Conservation (phyloP, 2,329 filamentous ascomycete genomes). For the Monascus ruber region DNA sequence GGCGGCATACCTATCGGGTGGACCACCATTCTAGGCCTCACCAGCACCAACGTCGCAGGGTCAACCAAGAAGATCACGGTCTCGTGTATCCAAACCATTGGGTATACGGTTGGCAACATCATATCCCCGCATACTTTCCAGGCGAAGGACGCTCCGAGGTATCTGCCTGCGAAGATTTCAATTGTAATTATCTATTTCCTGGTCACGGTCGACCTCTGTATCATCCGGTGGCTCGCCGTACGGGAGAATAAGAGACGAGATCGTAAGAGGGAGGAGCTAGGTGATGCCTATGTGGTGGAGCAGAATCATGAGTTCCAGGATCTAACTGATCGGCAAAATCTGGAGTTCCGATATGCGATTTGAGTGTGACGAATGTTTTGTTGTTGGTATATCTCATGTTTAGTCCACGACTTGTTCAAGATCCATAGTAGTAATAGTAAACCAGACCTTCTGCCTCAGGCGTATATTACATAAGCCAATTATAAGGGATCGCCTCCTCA, state of each 20-base stretch:
- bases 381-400: no score
- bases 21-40: slow-evolving; percentile 28
- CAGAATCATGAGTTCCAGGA: slow-evolving; percentile 24
- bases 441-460: no score
- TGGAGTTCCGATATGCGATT: slow-evolving; percentile 13
- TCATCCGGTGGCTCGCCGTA: slow-evolving; percentile 19
- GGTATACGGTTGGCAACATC: slow-evolving; percentile 32
- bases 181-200: slow-evolving; percentile 16
- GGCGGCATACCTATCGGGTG: slow-evolving; percentile 29
- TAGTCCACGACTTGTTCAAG: no score
- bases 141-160: slow-evolving; percentile 19
- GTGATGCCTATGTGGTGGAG: slow-evolving; percentile 13
- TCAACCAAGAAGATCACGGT: slow-evolving; percentile 28
- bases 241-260: slow-evolving; percentile 19
- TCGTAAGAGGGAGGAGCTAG: slow-evolving; percentile 12
- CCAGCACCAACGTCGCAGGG: slow-evolving; percentile 25
- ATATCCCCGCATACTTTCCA: slow-evolving; percentile 34
- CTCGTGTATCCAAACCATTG: slow-evolving; percentile 22
- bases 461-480: no score
- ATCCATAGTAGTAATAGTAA: no score
- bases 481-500: no score
- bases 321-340: slow-evolving; percentile 15
- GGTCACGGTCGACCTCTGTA: slow-evolving; percentile 17
- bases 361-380: slow-evolving; percentile 1
- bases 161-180: slow-evolving; percentile 17